phyloP scores from a whole-genome alignment of 441 rosid genomes.

The Bocquillonia castaneifolia region DNA sequence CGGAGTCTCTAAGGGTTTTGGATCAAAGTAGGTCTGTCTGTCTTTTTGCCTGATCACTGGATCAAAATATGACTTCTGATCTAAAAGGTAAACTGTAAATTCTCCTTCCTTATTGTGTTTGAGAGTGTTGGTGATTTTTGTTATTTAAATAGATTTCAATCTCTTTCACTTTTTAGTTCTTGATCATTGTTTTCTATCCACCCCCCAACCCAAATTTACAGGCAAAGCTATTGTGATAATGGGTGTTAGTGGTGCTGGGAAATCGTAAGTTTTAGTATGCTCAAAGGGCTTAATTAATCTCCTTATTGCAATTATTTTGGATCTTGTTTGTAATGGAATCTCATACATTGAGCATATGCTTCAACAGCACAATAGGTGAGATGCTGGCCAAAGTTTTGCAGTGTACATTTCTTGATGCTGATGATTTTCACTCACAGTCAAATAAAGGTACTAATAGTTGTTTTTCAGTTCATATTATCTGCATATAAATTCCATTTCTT shows the following conservation, averaged over 20 bases:
- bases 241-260: constrained; percentile 83
- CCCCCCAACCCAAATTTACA: constrained; percentile 24
- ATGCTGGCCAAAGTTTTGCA: constrained; percentile 49
- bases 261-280: constrained; percentile 49
- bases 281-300: background rate
- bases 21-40: constrained; percentile 2
- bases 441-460: constrained; percentile 48
- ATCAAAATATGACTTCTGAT: constrained; percentile 22
- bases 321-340: background rate
- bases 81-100: constrained; percentile 1
- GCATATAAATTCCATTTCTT: background rate
- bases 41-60: background rate
- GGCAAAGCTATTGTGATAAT: constrained; percentile 56
- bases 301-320: background rate
- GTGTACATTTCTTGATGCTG: constrained; percentile 60
- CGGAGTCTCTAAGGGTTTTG: no score
- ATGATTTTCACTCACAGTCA: constrained; percentile 57
- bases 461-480: background rate
- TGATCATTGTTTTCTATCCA: background rate
- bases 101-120: background rate
- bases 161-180: background rate
- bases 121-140: background rate
- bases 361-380: constrained; percentile 55
- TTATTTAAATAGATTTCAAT: no score
- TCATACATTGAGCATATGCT: background rate